Evolutionary conservation across 768 basidiomycete species (phyloP).

Genomic region (Xerocomus brunneocitrinus): DNA sequence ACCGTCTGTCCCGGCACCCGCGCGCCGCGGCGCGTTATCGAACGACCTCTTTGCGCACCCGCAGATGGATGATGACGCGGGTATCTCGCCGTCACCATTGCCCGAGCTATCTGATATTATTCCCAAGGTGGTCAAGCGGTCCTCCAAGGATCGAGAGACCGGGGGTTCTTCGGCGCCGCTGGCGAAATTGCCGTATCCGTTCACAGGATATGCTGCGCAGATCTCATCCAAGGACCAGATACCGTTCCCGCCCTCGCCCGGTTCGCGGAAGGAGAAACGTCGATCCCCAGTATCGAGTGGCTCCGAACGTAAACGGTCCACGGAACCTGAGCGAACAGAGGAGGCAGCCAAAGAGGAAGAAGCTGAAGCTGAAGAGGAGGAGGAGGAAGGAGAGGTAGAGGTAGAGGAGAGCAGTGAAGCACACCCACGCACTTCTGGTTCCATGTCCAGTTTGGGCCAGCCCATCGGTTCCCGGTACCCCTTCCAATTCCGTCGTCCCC

Average conservation of each 20-base stretch:
- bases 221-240: slow-evolving; percentile 60
- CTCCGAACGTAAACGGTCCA: slow-evolving; percentile 28
- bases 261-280: slow-evolving; percentile 38
- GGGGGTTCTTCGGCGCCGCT: slow-evolving; percentile 40
- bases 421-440: slow-evolving; percentile 66
- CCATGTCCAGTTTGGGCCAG: slow-evolving; percentile 82
- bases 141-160: slow-evolving; percentile 44
- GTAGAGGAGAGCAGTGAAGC: slow-evolving; percentile 43
- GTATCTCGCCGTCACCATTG: slow-evolving; percentile 17
- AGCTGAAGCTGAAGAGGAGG: slow-evolving; percentile 24
- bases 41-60: slow-evolving; percentile 64
- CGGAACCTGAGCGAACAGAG: slow-evolving; percentile 25
- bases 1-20: slow-evolving; percentile 45
- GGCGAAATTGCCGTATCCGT: slow-evolving; percentile 65
- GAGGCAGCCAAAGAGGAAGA: slow-evolving; percentile 18
- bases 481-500: slow-evolving; percentile 54
- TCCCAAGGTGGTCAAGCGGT: slow-evolving; percentile 43
- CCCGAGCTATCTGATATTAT: slow-evolving; percentile 38
- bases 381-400: slow-evolving; percentile 38
- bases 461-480: slow-evolving; percentile 69
- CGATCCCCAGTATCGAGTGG: slow-evolving; percentile 25
- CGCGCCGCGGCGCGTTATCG: slow-evolving; percentile 54
- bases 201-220: slow-evolving; percentile 56
- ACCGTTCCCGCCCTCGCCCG: slow-evolving; percentile 70
- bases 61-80: slow-evolving; percentile 23